Evolutionary conservation across 2,329 filamentous ascomycete genomes (phyloP).

Genomic region (Aspergillus brasiliensis): DNA sequence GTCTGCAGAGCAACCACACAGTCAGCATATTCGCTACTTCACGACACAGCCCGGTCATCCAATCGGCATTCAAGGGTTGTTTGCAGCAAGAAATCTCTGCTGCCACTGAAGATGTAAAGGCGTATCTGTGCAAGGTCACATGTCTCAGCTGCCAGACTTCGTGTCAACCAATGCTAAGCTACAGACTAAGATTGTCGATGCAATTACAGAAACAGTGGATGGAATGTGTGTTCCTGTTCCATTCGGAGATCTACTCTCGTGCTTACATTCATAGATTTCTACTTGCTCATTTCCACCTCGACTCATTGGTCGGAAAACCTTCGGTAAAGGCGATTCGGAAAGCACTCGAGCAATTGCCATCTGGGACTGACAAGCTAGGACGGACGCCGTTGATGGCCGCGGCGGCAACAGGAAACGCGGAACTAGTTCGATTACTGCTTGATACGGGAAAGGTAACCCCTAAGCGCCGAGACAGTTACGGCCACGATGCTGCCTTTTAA

Average conservation of each 20-base stretch:
- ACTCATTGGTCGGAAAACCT: slow-evolving; percentile 20
- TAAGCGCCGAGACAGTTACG: neutral
- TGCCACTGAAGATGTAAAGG: slow-evolving; percentile 32
- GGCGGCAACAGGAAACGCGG: neutral
- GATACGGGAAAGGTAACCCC: neutral
- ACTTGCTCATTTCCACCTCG: slow-evolving; percentile 27
- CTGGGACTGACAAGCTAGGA: slow-evolving; percentile 21
- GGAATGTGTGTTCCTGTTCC: slow-evolving; percentile 36
- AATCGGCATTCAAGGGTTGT: slow-evolving; percentile 19
- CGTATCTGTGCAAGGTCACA: slow-evolving; percentile 33
- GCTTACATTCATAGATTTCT: slow-evolving; percentile 27
- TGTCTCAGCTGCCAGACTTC: slow-evolving; percentile 21
- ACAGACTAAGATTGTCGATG: slow-evolving; percentile 22
- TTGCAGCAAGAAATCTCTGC: slow-evolving; percentile 36
- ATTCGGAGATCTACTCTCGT: neutral
- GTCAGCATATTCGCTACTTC: slow-evolving; percentile 38
- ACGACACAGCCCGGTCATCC: slow-evolving; percentile 29
- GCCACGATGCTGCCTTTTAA: neutral
- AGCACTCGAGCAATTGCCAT: slow-evolving; percentile 35
- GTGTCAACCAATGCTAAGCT: slow-evolving; percentile 18
- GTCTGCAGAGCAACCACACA: slow-evolving; percentile 19
- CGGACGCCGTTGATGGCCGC: neutral
- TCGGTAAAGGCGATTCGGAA: slow-evolving; percentile 33
- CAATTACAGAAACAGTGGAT: slow-evolving; percentile 27
- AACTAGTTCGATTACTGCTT: neutral